A percentile compares a stretch with the other conserved stretches of the same genome.
These are phyloP conservation scores for Abrus pulchellus DNA, from an alignment of 306 rosid genomes.

Conservation along the genomic window DNA sequence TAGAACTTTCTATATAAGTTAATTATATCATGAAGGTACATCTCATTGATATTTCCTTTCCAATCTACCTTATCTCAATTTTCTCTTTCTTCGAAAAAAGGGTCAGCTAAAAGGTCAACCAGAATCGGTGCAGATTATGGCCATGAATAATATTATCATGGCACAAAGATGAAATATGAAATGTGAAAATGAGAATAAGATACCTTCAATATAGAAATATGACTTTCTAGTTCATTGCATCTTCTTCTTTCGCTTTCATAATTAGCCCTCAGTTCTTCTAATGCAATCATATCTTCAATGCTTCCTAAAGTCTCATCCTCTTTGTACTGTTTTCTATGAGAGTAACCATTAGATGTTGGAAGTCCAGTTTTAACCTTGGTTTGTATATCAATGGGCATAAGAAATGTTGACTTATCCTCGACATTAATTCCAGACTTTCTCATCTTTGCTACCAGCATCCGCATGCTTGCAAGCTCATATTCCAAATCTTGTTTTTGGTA, in stretches of 20 bases:
- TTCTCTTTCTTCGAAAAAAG: constrained; percentile 26
- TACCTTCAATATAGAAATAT: constrained; percentile 78
- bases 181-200: constrained; percentile 3
- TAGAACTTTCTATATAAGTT: not conserved
- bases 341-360: constrained; percentile 50
- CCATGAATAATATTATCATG: constrained; percentile 30
- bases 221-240: constrained; percentile 73
- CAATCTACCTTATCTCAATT: not conserved
- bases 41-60: constrained; percentile 9
- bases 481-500: constrained; percentile 68
- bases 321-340: constrained; percentile 50
- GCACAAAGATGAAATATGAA: constrained; percentile 19
- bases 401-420: constrained; percentile 59
- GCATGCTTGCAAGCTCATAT: constrained; percentile 80
- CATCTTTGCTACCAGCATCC: constrained; percentile 63
- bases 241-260: constrained; percentile 77
- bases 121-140: constrained; percentile 18
- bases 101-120: not conserved
- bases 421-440: constrained; percentile 56
- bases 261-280: constrained; percentile 66
- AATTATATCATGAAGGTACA: constrained; percentile 8
- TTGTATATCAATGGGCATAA: constrained; percentile 50
- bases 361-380: constrained; percentile 52
- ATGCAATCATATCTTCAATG: constrained; percentile 53
- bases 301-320: constrained; percentile 52